phyloP scores from a whole-genome alignment of 1,284 basidiomycete genomes.

The Austroboletus niveus region DNA sequence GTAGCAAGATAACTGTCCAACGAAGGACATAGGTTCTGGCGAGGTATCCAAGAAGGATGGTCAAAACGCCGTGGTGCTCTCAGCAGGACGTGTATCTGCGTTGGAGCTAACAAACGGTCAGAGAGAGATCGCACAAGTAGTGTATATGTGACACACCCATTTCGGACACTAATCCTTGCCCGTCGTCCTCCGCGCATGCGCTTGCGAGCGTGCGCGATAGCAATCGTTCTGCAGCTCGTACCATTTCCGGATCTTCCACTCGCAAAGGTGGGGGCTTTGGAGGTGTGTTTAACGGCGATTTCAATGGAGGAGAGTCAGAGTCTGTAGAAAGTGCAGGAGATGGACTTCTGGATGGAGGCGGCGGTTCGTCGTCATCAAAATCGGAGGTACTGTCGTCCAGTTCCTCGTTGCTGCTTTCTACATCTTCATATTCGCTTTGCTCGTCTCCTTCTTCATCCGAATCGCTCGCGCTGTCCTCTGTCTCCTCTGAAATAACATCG shows the following conservation, averaged over 20 bases:
- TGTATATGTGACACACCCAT: conserved; percentile 43
- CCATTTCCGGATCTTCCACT: conserved; percentile 47
- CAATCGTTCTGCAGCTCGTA: conserved; percentile 56
- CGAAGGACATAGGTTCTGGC: conserved; percentile 52
- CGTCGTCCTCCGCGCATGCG: conserved; percentile 52
- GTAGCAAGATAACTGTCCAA: conserved; percentile 41
- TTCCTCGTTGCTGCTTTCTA: conserved; percentile 18
- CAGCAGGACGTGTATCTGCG: conserved; percentile 66
- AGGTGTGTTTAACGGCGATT: not conserved
- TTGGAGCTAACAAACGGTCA: conserved; percentile 48
- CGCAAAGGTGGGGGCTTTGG: conserved; percentile 10
- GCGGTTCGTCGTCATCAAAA: conserved; percentile 20
- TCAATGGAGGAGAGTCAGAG: conserved; percentile 7
- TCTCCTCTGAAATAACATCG: conserved; percentile 11
- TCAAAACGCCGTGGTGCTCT: conserved; percentile 68
- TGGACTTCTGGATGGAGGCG: conserved; percentile 24
- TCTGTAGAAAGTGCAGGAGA: conserved; percentile 20
- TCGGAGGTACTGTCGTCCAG: conserved; percentile 22
- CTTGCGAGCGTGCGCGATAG: conserved; percentile 60
- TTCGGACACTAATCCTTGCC: conserved; percentile 54
- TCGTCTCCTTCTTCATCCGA: conserved; percentile 13
- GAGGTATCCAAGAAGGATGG: conserved; percentile 72
- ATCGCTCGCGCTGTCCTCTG: conserved; percentile 1
- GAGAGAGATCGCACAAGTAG: not conserved
- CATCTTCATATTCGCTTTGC: conserved; percentile 18